These are phyloP conservation scores for Ceratocystis eucalypticola DNA, from an alignment of 2,329 filamentous ascomycete genomes.

Conservation along the genomic window DNA sequence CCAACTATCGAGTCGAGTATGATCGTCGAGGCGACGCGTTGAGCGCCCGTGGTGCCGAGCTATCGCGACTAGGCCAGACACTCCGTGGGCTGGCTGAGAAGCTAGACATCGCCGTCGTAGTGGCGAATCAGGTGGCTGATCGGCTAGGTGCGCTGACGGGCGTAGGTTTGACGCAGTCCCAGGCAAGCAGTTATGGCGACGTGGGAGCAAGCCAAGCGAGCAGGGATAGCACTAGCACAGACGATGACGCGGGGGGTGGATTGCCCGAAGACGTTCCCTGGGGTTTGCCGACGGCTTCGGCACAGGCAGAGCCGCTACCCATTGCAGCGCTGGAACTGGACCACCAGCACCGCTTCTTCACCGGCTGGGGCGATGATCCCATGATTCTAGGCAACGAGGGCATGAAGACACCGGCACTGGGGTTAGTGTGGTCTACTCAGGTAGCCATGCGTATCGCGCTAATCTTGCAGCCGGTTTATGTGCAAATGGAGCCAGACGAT, in stretches of 20 bases:
- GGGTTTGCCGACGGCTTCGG: slow-evolving; percentile 21
- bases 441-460: slow-evolving; percentile 70
- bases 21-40: slow-evolving; percentile 41
- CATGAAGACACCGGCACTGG: slow-evolving; percentile 74
- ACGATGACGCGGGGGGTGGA: slow-evolving; percentile 22
- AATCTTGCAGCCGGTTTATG: slow-evolving; percentile 53
- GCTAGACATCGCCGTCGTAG: slow-evolving; percentile 69
- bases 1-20: slow-evolving; percentile 90
- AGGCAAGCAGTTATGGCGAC: background rate
- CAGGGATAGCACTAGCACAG: slow-evolving; percentile 14
- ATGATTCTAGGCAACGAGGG: slow-evolving; percentile 25
- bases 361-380: slow-evolving; percentile 74
- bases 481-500: slow-evolving; percentile 28
- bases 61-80: slow-evolving; percentile 61
- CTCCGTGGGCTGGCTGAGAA: slow-evolving; percentile 62
- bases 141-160: slow-evolving; percentile 42
- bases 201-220: slow-evolving; percentile 20
- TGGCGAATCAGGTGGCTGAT: slow-evolving; percentile 92
- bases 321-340: slow-evolving; percentile 55
- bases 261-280: slow-evolving; percentile 25
- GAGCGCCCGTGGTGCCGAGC: slow-evolving; percentile 61
- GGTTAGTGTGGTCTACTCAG: slow-evolving; percentile 84
- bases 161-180: slow-evolving; percentile 18
- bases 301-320: slow-evolving; percentile 27
- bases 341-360: slow-evolving; percentile 90